Evolutionary conservation across 306 rosid species (phyloP).

Genomic region (Vachellia collinsii): DNA sequence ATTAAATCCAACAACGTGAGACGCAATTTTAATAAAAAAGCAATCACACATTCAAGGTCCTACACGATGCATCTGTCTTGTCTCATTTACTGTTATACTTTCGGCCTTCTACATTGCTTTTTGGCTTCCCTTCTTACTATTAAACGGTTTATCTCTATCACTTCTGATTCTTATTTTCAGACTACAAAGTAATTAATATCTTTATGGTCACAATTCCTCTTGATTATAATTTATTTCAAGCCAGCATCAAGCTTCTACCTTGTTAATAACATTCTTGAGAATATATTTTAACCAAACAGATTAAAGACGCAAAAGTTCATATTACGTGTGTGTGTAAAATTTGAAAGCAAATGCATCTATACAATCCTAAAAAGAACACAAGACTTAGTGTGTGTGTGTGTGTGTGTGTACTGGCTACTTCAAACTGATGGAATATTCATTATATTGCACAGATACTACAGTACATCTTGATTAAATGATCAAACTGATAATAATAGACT

Average conservation of each 20-base stretch:
- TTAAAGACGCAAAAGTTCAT: not conserved
- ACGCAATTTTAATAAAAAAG: constrained; percentile 36
- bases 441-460: not conserved
- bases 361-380: not conserved
- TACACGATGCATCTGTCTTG: constrained; percentile 12
- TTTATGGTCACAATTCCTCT: not conserved
- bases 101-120: constrained; percentile 31
- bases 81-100: constrained; percentile 35
- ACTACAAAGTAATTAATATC: not conserved
- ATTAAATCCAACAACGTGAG: constrained; percentile 32
- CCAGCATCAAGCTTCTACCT: not conserved
- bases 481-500: not conserved
- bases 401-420: not conserved
- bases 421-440: not conserved
- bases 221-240: constrained; percentile 6
- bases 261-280: not conserved
- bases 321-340: not conserved
- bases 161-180: constrained; percentile 30
- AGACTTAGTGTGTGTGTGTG: not conserved
- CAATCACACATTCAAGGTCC: constrained; percentile 17
- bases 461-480: not conserved
- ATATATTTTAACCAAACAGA: not conserved
- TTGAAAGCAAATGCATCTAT: not conserved
- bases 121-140: constrained; percentile 22
- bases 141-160: constrained; percentile 40